phyloP scores from a whole-genome alignment of 2,329 filamentous ascomycete genomes.

The Zymoseptoria crescenta region DNA sequence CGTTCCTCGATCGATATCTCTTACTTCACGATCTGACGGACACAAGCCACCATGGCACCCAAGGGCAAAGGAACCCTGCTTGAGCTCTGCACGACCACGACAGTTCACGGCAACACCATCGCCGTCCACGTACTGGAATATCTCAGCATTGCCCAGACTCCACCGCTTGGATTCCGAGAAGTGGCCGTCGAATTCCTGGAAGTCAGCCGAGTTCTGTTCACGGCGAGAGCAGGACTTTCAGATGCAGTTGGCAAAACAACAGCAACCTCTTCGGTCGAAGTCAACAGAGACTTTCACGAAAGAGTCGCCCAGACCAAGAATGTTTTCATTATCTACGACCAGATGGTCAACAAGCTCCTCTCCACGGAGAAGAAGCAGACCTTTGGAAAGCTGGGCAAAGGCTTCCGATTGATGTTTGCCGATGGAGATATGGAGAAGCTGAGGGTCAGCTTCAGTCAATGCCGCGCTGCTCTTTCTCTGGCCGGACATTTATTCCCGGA shows the following conservation, averaged over 20 bases:
- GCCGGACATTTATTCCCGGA: conserved; percentile 33
- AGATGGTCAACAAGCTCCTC: conserved; percentile 54
- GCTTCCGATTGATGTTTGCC: conserved; percentile 56
- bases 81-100: conserved; percentile 52
- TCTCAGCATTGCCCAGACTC: conserved; percentile 48
- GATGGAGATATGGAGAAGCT: conserved; percentile 56
- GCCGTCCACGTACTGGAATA: conserved; percentile 59
- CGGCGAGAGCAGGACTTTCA: conserved; percentile 59
- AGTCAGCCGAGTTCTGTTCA: conserved; percentile 57
- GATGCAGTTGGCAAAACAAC: conserved; percentile 37
- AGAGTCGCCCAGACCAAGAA: conserved; percentile 54
- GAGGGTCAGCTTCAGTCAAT: conserved; percentile 49
- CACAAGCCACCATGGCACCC: background rate
- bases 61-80: conserved; percentile 35
- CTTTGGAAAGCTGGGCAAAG: conserved; percentile 52
- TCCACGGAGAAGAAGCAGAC: conserved; percentile 55
- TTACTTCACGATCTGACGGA: background rate
- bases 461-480: conserved; percentile 55
- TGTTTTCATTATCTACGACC: conserved; percentile 57
- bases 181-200: conserved; percentile 61
- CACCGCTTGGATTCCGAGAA: conserved; percentile 49
- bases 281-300: conserved; percentile 55
- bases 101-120: conserved; percentile 54
- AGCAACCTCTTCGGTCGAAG: conserved; percentile 51
- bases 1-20: background rate